A percentile compares a stretch with the other conserved stretches of the same genome.
Evolutionary conservation across 306 rosid genomes (phyloP).

Genomic region (Vigna unguiculata): DNA sequence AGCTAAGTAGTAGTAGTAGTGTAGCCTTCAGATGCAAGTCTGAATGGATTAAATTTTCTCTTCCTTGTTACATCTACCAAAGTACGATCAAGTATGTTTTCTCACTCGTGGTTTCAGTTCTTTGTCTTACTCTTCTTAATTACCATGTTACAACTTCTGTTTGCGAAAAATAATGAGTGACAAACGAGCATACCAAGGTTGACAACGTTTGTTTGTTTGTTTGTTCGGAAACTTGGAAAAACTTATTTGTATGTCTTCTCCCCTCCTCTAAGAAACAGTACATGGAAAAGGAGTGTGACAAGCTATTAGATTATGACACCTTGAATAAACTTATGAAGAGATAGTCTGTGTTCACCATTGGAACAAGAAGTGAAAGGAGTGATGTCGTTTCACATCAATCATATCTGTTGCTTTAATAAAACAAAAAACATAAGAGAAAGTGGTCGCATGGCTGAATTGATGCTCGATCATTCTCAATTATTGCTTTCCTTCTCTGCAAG

Average conservation of each 20-base stretch:
- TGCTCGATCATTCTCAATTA: slow-evolving; percentile 37
- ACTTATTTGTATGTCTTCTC: background rate
- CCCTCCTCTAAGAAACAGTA: slow-evolving; percentile 2
- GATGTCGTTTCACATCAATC: slow-evolving; percentile 40
- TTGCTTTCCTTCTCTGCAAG: slow-evolving; percentile 34
- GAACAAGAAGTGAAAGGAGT: slow-evolving; percentile 37
- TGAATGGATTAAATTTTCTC: slow-evolving; percentile 4
- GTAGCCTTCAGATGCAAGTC: slow-evolving; percentile 32
- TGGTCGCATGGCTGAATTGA: slow-evolving; percentile 29
- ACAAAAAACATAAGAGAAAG: slow-evolving; percentile 8
- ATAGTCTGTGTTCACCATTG: slow-evolving; percentile 24
- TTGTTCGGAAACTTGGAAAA: background rate
- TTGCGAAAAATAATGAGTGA: background rate
- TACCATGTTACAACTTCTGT: background rate
- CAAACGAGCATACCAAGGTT: background rate
- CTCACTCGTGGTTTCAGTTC: background rate
- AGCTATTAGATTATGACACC: slow-evolving; percentile 33
- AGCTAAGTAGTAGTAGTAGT: slow-evolving; percentile 33
- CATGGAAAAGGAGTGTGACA: background rate
- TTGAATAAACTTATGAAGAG: slow-evolving; percentile 35
- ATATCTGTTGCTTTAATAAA: slow-evolving; percentile 32
- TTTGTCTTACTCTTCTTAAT: background rate
- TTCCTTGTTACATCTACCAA: slow-evolving; percentile 4
- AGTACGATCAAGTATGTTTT: background rate
- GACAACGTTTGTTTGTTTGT: slow-evolving; percentile 19